These are phyloP conservation scores for Jackrogersella minutella DNA, from an alignment of 495 filamentous ascomycete species.

Conservation along the genomic window DNA sequence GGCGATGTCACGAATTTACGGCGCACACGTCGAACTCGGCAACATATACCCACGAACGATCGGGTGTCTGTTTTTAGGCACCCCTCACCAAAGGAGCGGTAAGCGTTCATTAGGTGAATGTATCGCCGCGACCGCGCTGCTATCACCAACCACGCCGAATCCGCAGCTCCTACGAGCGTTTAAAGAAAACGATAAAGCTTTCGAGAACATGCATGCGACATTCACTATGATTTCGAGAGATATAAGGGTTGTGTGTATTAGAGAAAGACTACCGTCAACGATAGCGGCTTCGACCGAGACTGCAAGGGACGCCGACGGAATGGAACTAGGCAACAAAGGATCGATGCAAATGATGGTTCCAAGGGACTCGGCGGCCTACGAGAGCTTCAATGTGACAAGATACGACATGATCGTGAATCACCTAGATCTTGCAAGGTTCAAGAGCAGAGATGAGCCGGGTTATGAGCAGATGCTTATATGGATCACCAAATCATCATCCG, in stretches of 20 bases:
- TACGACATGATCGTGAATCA: slow-evolving; percentile 37
- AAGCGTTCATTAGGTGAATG: slow-evolving; percentile 43
- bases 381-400: slow-evolving; percentile 41
- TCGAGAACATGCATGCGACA: slow-evolving; percentile 40
- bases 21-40: slow-evolving; percentile 43
- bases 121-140: slow-evolving; percentile 38
- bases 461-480: slow-evolving; percentile 40
- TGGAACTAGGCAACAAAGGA: slow-evolving; percentile 39
- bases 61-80: slow-evolving; percentile 51
- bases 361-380: slow-evolving; percentile 40
- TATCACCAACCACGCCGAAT: slow-evolving; percentile 33
- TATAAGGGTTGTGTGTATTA: slow-evolving; percentile 43
- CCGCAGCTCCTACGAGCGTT: slow-evolving; percentile 33
- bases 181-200: slow-evolving; percentile 30
- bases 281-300: slow-evolving; percentile 36
- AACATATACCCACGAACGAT: slow-evolving; percentile 46
- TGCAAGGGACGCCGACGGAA: slow-evolving; percentile 28
- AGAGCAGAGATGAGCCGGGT: slow-evolving; percentile 39
- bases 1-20: slow-evolving; percentile 45
- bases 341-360: slow-evolving; percentile 45
- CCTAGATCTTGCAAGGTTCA: slow-evolving; percentile 38
- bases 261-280: slow-evolving; percentile 42
- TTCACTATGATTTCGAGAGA: slow-evolving; percentile 45
- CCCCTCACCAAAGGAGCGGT: slow-evolving; percentile 48
- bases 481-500: slow-evolving; percentile 39